Conservation (phyloP, 2,329 filamentous ascomycete species). For the Microdochium bolleyi region DNA sequence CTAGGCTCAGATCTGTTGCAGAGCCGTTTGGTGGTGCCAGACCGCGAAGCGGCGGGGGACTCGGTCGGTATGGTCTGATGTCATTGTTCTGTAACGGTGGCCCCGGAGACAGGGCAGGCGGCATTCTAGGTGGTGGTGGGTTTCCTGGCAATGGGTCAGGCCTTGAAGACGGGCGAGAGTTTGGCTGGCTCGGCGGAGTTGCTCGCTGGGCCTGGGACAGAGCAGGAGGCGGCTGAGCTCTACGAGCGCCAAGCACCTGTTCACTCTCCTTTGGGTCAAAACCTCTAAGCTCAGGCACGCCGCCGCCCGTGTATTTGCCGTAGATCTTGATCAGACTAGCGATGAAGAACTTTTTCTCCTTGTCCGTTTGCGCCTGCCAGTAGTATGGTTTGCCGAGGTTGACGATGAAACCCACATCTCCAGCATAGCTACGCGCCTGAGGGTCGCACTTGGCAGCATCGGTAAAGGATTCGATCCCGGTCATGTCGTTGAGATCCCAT, state of each 20-base stretch:
- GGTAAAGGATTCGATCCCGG: conserved; percentile 74
- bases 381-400: conserved; percentile 93
- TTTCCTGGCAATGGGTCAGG: neutral
- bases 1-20: conserved; percentile 36
- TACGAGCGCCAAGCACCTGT: conserved; percentile 56
- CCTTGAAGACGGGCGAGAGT: conserved; percentile 5
- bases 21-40: conserved; percentile 29
- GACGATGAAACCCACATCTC: conserved; percentile 76
- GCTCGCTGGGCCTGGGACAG: conserved; percentile 13
- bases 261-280: conserved; percentile 78
- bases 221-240: conserved; percentile 22
- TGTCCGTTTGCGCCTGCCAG: conserved; percentile 87
- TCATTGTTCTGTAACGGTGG: conserved; percentile 9
- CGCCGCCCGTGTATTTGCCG: conserved; percentile 88
- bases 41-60: conserved; percentile 16
- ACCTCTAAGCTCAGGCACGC: conserved; percentile 67
- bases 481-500: conserved; percentile 90
- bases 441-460: conserved; percentile 48
- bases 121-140: conserved; percentile 6
- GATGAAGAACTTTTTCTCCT: conserved; percentile 99
- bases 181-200: conserved; percentile 17
- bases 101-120: conserved; percentile 7
- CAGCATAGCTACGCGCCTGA: conserved; percentile 67
- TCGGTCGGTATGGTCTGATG: conserved; percentile 12
- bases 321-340: conserved; percentile 94